Percentiles rank a stretch among this genome's conserved stretches.
phyloP scores from a whole-genome alignment of 176 grass and related monocot genomes.

The Calamus simplicifolius region DNA sequence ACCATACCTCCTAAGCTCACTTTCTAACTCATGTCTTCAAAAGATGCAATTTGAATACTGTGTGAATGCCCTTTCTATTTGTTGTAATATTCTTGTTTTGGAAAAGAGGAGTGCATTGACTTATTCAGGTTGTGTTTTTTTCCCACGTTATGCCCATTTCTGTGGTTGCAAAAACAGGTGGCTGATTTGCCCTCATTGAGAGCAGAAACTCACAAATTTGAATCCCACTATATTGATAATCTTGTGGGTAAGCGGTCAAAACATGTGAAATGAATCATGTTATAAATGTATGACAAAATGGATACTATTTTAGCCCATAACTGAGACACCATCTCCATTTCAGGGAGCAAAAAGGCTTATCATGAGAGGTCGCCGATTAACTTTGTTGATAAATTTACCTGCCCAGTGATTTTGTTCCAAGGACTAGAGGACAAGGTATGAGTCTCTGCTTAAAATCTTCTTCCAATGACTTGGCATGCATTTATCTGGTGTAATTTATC shows the following conservation, averaged over 20 bases:
- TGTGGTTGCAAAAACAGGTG: constrained; percentile 23
- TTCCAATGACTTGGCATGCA: too few relatives aligned
- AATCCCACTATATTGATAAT: constrained; percentile 70
- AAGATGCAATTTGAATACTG: too few relatives aligned
- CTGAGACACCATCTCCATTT: constrained; percentile 10
- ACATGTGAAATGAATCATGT: too few relatives aligned
- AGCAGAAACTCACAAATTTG: constrained; percentile 90
- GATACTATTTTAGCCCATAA: too few relatives aligned
- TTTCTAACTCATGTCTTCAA: too few relatives aligned
- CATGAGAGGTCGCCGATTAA: constrained; percentile 83
- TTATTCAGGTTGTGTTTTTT: too few relatives aligned
- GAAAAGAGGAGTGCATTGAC: too few relatives aligned
- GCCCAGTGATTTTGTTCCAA: constrained; percentile 91
- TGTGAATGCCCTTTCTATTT: too few relatives aligned
- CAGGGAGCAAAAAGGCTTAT: constrained; percentile 55
- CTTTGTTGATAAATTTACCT: constrained; percentile 76
- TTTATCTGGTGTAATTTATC: too few relatives aligned
- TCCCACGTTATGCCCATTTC: neutral
- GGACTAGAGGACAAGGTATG: constrained; percentile 88
- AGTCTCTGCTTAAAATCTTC: neutral
- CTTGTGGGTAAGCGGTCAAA: constrained; percentile 52
- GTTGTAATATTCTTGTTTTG: too few relatives aligned
- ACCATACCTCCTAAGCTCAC: too few relatives aligned
- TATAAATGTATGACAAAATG: too few relatives aligned
- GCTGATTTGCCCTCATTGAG: constrained; percentile 61